phyloP scores from a whole-genome alignment of 495 filamentous ascomycete species.

The Penicillium mononematosum region DNA sequence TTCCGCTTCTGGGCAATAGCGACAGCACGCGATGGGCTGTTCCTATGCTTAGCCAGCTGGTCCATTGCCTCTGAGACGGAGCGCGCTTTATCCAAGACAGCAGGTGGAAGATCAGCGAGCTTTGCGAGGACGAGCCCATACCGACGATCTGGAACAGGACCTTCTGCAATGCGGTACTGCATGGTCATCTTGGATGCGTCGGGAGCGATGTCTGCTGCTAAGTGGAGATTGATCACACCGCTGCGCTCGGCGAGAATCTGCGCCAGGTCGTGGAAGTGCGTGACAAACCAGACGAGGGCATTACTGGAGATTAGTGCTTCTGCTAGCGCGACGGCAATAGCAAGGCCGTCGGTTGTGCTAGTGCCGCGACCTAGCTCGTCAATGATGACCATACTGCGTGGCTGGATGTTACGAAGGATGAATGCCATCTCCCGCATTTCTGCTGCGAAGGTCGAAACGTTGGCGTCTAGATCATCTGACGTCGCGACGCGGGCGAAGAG shows the following conservation, averaged over 20 bases:
- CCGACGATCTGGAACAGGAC: slow-evolving; percentile 66
- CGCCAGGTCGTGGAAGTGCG: slow-evolving; percentile 85
- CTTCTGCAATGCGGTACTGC: slow-evolving; percentile 76
- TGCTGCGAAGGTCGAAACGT: slow-evolving; percentile 87
- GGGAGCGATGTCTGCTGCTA: slow-evolving; percentile 64
- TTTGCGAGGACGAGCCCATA: slow-evolving; percentile 77
- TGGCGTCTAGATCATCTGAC: slow-evolving; percentile 86
- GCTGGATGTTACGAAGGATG: slow-evolving; percentile 76
- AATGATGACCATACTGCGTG: slow-evolving; percentile 75
- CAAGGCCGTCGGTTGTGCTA: slow-evolving; percentile 81
- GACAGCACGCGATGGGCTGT: slow-evolving; percentile 55
- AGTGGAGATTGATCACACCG: slow-evolving; percentile 79
- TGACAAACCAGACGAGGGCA: slow-evolving; percentile 85
- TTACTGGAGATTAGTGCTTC: slow-evolving; percentile 79
- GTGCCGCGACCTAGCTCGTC: slow-evolving; percentile 95
- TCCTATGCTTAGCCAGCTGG: slow-evolving; percentile 49
- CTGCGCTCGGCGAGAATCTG: slow-evolving; percentile 67
- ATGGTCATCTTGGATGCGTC: slow-evolving; percentile 66
- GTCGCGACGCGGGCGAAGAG: slow-evolving; percentile 85
- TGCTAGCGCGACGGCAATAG: slow-evolving; percentile 83
- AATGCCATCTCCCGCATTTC: slow-evolving; percentile 97
- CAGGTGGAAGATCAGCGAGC: slow-evolving; percentile 67
- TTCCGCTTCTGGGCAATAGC: slow-evolving; percentile 62
- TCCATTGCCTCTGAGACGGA: slow-evolving; percentile 61
- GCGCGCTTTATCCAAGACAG: slow-evolving; percentile 66